Evolutionary conservation across 2,329 filamentous ascomycete genomes (phyloP), one percentile per base, ranked within the genome.

Genomic region (Lecanoromycetidae sp.): DNA sequence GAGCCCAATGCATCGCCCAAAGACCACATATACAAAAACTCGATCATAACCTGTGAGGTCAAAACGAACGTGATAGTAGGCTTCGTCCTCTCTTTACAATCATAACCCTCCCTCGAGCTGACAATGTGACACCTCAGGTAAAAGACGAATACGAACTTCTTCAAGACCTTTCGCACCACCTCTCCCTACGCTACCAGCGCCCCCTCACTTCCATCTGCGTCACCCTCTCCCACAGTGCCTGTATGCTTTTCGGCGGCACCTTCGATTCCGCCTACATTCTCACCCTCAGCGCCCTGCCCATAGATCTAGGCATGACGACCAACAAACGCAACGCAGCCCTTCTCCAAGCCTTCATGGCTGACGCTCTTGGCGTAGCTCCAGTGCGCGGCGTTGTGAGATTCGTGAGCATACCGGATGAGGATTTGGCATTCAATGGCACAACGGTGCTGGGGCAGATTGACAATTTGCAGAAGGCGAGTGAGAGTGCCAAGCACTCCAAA

Each of bases 251-350:
- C 51, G 83, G 77, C 2, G 83, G 80, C 29, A 80, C 78, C 4
- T 82, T 85, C 53, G 82, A 87, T 42, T 82, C 85, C 3, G 84
- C 85, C 17, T 95, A 94, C 59, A 74, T 80, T 50, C 70, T 94
- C 58, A 82, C 77, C 27, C 75, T 94, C 50, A 80, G 75, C 29
- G 80, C 85, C 0, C 70, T 91, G 8, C 72, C 82, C 1, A 71
- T 71, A 9, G 74, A 85, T 54, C 67, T 91, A 48, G 79, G 81
- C 51, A 77, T 84, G 0, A 75, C 79, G 3, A 85, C 78, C 44
- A 94, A 94, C 66, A 83, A 84, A 61, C 78, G 86, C 52, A 91
- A 90, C 61, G 79, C 85, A 1, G 72, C 74, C n/a, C 66, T 93
- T 15, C 75, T 93, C 3, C 84, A 91, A 59, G 71, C 70, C n/a